Evolutionary conservation across 2,329 filamentous ascomycete species (phyloP).

Genomic region (Macrophomina pseudophaseolina): DNA sequence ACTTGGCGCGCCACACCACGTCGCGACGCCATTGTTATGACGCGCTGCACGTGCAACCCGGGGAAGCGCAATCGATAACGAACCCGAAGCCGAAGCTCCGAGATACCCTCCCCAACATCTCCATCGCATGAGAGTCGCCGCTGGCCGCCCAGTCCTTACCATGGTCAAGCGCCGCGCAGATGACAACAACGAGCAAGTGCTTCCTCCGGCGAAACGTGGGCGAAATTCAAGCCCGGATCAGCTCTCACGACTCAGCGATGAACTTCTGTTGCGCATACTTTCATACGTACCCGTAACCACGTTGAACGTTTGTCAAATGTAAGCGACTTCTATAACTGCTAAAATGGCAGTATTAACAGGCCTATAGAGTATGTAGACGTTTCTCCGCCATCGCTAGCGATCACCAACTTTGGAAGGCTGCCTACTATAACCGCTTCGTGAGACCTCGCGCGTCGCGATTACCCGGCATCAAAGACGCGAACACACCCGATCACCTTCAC

Average conservation of each 20-base stretch:
- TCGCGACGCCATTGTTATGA: neutral
- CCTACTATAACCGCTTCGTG: conserved; percentile 88
- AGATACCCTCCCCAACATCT: neutral
- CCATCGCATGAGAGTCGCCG: neutral
- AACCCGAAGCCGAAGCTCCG: neutral
- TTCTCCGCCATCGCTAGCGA: conserved; percentile 76
- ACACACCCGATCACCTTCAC: conserved; percentile 45
- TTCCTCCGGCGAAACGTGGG: conserved; percentile 52
- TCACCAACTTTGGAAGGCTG: conserved; percentile 86
- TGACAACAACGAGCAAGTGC: conserved; percentile 37
- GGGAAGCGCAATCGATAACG: conserved; percentile 16
- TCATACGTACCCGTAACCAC: conserved; percentile 73
- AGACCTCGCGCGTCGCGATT: conserved; percentile 78
- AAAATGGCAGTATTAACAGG: neutral
- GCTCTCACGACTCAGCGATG: conserved; percentile 79
- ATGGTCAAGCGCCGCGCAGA: conserved; percentile 29
- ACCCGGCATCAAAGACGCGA: conserved; percentile 64
- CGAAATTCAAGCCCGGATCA: conserved; percentile 58
- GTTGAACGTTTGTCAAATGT: conserved; percentile 69
- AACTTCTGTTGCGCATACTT: conserved; percentile 83
- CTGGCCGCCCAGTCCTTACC: neutral
- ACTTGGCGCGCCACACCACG: neutral
- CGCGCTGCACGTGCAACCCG: conserved; percentile 14
- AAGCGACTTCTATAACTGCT: conserved; percentile 29
- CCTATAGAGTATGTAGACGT: conserved; percentile 70